phyloP scores from a whole-genome alignment of 257 asterid genomes.

The Nemophila menziesii region DNA sequence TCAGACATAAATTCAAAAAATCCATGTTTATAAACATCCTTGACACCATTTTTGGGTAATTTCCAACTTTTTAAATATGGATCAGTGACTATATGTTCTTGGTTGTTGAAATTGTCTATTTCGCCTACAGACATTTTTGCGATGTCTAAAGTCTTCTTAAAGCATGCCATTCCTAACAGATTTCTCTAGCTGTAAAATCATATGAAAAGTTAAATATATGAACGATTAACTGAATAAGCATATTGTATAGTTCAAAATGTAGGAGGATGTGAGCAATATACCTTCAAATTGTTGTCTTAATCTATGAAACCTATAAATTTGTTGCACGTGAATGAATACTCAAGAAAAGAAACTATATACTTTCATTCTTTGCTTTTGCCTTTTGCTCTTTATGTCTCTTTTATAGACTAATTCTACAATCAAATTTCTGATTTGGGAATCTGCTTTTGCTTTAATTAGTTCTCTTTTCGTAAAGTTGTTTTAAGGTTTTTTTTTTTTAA shows the following conservation, averaged over 20 bases:
- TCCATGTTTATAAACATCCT: background rate
- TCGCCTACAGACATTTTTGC: background rate
- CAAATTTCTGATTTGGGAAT: no score
- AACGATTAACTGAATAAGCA: no score
- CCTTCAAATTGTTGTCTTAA: background rate
- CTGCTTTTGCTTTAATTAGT: no score
- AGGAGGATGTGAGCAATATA: background rate
- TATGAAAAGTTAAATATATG: no score
- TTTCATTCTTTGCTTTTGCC: background rate
- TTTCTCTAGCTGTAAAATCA: no score
- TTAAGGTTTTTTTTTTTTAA: no score
- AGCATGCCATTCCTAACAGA: no score
- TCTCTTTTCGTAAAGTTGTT: no score
- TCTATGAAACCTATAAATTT: background rate
- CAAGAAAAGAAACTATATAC: no score
- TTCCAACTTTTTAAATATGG: background rate
- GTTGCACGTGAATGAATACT: background rate
- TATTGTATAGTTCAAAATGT: no score
- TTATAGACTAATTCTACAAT: no score
- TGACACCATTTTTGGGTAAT: background rate
- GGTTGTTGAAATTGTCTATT: background rate
- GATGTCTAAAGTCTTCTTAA: background rate
- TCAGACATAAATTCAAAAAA: background rate
- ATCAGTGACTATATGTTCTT: background rate
- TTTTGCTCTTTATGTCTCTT: background rate